Base-by-base conservation (phyloP, 768 basidiomycete genomes). In the Boletus vermiculosoides region DNA sequence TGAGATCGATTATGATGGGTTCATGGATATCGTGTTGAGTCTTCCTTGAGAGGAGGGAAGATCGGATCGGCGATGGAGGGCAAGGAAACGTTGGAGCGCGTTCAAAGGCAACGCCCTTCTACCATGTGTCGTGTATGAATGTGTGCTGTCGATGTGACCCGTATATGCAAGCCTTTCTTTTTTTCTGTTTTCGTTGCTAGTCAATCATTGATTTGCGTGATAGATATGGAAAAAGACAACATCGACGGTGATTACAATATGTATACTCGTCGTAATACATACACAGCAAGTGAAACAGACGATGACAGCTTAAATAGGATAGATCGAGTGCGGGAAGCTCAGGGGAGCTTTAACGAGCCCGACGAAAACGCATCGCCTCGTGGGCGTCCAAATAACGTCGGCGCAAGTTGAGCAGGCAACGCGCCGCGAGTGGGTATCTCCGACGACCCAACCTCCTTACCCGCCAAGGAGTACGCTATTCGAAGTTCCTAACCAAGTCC, bases 1-100 rank as follows among this genome's bases (percentile, higher is more conserved):
- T 68, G 75, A 78, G 66, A 74, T 84, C 63, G 77, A 76, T 64
- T 84, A 83, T 63, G 83, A 83, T 20, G 71, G 73, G 66, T 84
- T 84, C 66, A 75, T 84, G 81, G 68, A 76, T 23, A 77, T 78
- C 42, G 78, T 83, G 28, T 64, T 82, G 57, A 71, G 70, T 50
- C 66, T 79, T 39, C 78, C 80, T 28, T 81, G 70, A 78, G 5
- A 11, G 12, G 6, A 15, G 15, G 4, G 1, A 34, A 0, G 20
- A 20, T 10, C 4, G 22, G 48, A 18, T 23, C 22, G 16, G 5
- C 10, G 23, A 23, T 4, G 12, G 37, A 36, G 8, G 20, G 15
- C 10, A 22, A 34, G 22, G n/a, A 4, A 12, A 18, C 8, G n/a
- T 15, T 25, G 42, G 20, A 30, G 47, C 31, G 31, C 7, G 47